Conservation (phyloP, 257 asterid genomes). For the Osmanthus fragrans region DNA sequence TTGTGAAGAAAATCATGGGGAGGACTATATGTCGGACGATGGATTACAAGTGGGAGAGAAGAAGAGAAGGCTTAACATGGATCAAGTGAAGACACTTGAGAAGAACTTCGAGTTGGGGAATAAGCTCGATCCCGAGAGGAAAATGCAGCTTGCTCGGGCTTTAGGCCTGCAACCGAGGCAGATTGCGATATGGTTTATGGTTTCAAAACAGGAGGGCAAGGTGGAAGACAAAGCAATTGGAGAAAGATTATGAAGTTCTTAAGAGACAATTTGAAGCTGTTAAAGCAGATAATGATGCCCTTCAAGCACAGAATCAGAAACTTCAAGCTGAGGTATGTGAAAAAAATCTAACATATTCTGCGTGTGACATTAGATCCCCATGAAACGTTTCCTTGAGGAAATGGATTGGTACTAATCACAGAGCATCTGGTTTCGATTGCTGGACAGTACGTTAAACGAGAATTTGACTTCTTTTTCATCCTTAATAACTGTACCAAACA, state of each 20-base stretch:
- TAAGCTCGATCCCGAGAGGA: conserved; percentile 67
- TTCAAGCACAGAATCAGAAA: conserved; percentile 55
- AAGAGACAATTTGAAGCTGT: conserved; percentile 58
- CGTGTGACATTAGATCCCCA: background rate
- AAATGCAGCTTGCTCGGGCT: conserved; percentile 64
- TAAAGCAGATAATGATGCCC: conserved; percentile 59
- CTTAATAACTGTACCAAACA: background rate
- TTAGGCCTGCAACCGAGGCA: conserved; percentile 67
- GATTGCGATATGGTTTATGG: conserved; percentile 74
- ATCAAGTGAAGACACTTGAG: conserved; percentile 66
- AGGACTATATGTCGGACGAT: conserved; percentile 59
- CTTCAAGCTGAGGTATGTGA: conserved; percentile 56
- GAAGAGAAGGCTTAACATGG: conserved; percentile 61
- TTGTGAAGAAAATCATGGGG: conserved; percentile 35
- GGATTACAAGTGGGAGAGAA: conserved; percentile 58
- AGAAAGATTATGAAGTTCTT: conserved; percentile 57
- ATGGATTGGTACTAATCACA: background rate
- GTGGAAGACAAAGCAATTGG: conserved; percentile 67
- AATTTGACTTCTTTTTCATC: background rate
- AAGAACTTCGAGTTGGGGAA: conserved; percentile 61
- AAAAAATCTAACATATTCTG: background rate
- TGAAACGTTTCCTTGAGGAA: background rate
- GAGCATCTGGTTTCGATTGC: background rate
- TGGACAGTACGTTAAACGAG: too few relatives aligned
- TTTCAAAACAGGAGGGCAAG: conserved; percentile 73